Evolutionary conservation across 169 alveolate species (phyloP), one percentile per base, ranked within the genome.

Genomic region (Babesia bigemina): DNA sequence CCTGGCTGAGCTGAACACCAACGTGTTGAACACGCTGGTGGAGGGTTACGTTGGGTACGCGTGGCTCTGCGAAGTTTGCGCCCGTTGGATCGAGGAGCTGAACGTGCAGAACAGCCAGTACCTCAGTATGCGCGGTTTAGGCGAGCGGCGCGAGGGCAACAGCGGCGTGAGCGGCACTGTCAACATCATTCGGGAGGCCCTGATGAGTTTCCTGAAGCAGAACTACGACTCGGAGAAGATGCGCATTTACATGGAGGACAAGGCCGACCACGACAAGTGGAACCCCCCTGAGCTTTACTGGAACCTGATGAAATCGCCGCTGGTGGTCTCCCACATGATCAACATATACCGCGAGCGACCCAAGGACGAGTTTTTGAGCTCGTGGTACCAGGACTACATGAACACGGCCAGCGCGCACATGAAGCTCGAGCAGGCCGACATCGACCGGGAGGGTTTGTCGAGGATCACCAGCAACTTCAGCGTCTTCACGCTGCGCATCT

Each of bases 391-490:
- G 84, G 95, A 92, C 63, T 92, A 83, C 86, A 88, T 75, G 47
- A 91, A 86, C 70, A 91, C 69, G 65, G 90, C 66, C 73, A 88
- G 84, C 47, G 65, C 77, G 56, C 69, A 75, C 90, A 86, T 66
- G 79, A 86, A 75, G 67, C 65, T 73, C 86, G 90, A 53, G 59
- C 86, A 63, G 24, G 71, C 63, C 29, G 88, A 63, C 44, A 42
- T 81, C 17, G 75, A 81, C 71, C 9, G 48, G 28, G 91, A 83
- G 45, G 89, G 84, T 42, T 49, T 75, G 44, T 82, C 90, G 39
- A 69, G 75, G 17, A 92, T 93, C 44, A 93, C 97, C 16, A 91
- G 97, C 86, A 93, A 93, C 70, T 93, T 93, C 58, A 92, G 93
- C 63, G 97, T 93, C 3, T 93, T 91, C 47, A 93, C 97, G 2